A percentile compares a stretch with the other conserved stretches of the same genome.
Evolutionary conservation across 2,329 filamentous ascomycete genomes (phyloP).

Genomic region (Lomentospora prolificans): DNA sequence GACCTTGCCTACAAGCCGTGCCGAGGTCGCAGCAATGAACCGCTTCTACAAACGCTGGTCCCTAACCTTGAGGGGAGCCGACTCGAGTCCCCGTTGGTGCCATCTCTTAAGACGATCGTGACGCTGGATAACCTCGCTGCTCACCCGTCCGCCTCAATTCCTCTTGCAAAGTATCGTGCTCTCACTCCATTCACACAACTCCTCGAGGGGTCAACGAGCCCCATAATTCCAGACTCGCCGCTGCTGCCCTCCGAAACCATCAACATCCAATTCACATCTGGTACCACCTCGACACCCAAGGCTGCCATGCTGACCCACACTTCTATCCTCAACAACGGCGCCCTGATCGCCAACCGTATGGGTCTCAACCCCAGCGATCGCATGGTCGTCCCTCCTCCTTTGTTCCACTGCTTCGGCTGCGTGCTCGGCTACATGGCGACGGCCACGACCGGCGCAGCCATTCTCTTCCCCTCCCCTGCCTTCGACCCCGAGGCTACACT

Average conservation of each 20-base stretch:
- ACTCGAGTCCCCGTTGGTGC: constrained; percentile 41
- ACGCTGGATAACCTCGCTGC: constrained; percentile 64
- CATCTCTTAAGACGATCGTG: constrained; percentile 61
- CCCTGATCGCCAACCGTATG: constrained; percentile 78
- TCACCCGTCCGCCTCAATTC: constrained; percentile 35
- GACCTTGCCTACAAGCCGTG: constrained; percentile 62
- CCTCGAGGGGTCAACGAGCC: constrained; percentile 19
- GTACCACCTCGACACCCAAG: constrained; percentile 86
- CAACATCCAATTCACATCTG: constrained; percentile 95
- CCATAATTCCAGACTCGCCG: constrained; percentile 32
- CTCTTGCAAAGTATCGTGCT: constrained; percentile 27
- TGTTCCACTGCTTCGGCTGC: constrained; percentile 86
- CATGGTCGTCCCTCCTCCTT: constrained; percentile 74
- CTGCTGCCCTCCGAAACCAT: constrained; percentile 60
- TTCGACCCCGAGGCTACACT: constrained; percentile 74
- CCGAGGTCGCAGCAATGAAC: constrained; percentile 41
- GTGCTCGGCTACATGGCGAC: constrained; percentile 96
- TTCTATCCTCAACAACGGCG: constrained; percentile 87
- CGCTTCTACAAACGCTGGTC: constrained; percentile 34
- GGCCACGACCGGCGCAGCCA: constrained; percentile 65
- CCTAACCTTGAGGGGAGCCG: constrained; percentile 26
- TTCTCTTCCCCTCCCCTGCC: constrained; percentile 78
- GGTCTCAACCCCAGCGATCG: constrained; percentile 62
- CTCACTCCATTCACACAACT: constrained; percentile 38
- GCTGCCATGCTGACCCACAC: constrained; percentile 81